Evolutionary conservation across 257 asterid species (phyloP), one percentile per base, ranked within the genome.

Genomic region (Forsythia viridissima): DNA sequence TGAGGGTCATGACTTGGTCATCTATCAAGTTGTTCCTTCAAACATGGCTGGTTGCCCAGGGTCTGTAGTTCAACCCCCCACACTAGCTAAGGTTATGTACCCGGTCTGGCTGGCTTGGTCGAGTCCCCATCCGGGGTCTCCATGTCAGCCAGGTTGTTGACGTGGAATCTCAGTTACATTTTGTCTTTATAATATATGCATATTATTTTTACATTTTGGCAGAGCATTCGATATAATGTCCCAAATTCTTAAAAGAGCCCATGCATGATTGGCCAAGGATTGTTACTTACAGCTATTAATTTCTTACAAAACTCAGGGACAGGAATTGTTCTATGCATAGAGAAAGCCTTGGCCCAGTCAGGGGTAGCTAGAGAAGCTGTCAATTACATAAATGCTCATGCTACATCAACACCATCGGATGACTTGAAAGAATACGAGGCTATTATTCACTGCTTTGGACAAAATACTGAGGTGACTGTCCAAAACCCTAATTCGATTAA

Each of bases 371-470:
- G 74, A 80, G 90, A 85, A 72, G 86, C 86, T 38, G 74, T 88
- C 57, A 88, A 88, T 79, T 88, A 86, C 16, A 71, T 88, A 82
- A 86, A 84, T 70, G 90, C 90, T 8, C 92, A 88, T 77, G 92
- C 86, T 59, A 72, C 85, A 8, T 88, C 89, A 12, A 82, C 87
- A 38, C 88, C 80, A 11, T 71, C 86, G 5, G 76, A 82, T 2
- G 89, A 88, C 79, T 80, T 81, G 41, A 84, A 65, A 73, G 92
- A 86, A 81, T 83, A 81, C 61, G 86, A 80, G 74, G 87, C 89
- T 61, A 71, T 86, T 20, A 36, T 72, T 34, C 85, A 61, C 52
- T 84, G 86, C 65, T 83, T 88, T 66, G 87, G 85, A 51, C 85
- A 75, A 79, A 88, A 88, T 21, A 78, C 83, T 5, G 57, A 79